Base-by-base conservation (phyloP, 1,139 yeast species). In the Geotrichum aggregatum region DNA sequence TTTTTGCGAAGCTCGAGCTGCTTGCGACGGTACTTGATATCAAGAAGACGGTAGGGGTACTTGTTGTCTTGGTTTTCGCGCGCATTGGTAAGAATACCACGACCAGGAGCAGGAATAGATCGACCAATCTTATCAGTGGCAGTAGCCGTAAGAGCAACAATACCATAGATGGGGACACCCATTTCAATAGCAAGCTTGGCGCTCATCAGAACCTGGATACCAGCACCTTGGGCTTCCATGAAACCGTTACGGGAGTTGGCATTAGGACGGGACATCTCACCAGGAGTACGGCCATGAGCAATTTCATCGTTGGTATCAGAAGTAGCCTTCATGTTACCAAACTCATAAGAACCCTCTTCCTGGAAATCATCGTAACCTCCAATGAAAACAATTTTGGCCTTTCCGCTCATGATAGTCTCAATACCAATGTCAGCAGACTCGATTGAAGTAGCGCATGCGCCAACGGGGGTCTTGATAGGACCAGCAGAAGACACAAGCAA, bases 321-420 rank as follows among this genome's bases (percentile, higher is more conserved):
- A 49, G 99, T 92, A 54, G 98, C 98, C 67, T 91, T 91, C 99
- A 92, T 92, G 77, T 92, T 92, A 68, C 91, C 98, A 73, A 92
- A 92, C 73, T 92, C 99, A 66, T 82, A 85, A 57, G 98, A 89
- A 63, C 98, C 97, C 76, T 92, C 98, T 75, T 92, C 98, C 75
- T 89, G 96, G 94, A 92, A 91, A 69, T 92, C 98, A 76, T 92
- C 98, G 70, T 87, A 89, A 75, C 98, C 98, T 79, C 98, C 98
- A 65, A 91, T 97, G 67, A 92, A 78, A 72, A 92, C 89, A 65
- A 92, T 82, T 80, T 88, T 89, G 56, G 98, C 98, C 74, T 91
- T 89, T 62, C 96, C 96, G 52, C 88, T 75, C 64, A 86, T 73
- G 64, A 92, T 89, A 52, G 96, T 87, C 75, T 92, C 98, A 63